Percentiles rank a stretch among this genome's conserved stretches.
Evolutionary conservation across 441 rosid species (phyloP).

Genomic region (Sinapis alba): DNA sequence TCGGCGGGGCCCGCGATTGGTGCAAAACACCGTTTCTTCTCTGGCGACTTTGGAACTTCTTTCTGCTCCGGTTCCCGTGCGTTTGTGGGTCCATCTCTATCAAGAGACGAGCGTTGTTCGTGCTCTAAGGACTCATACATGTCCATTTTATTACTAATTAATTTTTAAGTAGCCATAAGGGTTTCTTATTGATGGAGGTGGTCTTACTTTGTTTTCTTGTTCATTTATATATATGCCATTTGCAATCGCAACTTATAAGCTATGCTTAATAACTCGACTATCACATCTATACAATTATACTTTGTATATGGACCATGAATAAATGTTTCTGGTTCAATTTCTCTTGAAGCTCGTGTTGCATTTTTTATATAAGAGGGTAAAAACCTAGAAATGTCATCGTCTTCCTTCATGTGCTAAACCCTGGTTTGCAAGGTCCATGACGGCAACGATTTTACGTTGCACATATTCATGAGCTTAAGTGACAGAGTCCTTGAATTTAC

Average conservation of each 20-base stretch:
- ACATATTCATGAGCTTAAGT: not conserved
- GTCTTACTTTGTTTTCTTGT: slow-evolving; percentile 14
- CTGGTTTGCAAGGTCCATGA: not conserved
- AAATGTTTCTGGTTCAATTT: not conserved
- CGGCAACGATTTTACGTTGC: not conserved
- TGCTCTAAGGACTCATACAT: too few relatives aligned
- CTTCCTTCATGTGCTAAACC: not conserved
- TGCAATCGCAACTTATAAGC: slow-evolving; percentile 7
- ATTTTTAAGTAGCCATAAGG: too few relatives aligned
- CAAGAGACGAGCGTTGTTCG: too few relatives aligned
- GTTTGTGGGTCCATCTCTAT: too few relatives aligned
- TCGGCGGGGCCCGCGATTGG: too few relatives aligned
- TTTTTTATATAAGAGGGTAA: not conserved
- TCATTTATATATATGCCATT: not conserved
- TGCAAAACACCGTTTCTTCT: too few relatives aligned
- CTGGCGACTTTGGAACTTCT: too few relatives aligned
- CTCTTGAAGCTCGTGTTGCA: not conserved
- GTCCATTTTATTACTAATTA: too few relatives aligned
- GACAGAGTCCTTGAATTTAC: too few relatives aligned
- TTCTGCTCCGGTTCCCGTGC: too few relatives aligned
- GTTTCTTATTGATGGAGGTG: too few relatives aligned
- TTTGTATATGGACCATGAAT: not conserved
- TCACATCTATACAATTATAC: not conserved
- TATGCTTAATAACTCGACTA: not conserved
- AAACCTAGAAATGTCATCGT: not conserved